Conservation (phyloP, 2,329 filamentous ascomycete genomes). For the Beauveria bassiana region DNA sequence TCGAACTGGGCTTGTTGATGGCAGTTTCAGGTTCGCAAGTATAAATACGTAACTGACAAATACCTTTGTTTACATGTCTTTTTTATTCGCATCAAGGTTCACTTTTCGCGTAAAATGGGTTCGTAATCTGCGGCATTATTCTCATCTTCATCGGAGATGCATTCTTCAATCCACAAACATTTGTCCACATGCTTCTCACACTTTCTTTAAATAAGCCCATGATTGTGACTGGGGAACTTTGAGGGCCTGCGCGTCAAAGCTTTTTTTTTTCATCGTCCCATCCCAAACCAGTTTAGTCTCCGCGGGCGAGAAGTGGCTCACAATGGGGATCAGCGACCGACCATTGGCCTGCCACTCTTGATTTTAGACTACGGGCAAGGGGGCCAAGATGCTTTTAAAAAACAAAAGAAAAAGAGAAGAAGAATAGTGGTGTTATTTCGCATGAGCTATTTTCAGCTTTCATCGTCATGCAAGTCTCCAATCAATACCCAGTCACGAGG, state of each 20-base stretch:
- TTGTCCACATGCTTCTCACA: not conserved
- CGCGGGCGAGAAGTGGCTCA: not conserved
- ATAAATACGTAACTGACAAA: not conserved
- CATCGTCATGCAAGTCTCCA: not conserved
- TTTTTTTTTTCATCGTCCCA: not conserved
- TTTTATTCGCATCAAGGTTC: not conserved
- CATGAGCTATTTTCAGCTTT: not conserved
- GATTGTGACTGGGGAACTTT: too few species aligned
- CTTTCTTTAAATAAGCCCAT: not conserved
- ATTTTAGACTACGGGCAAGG: too few species aligned
- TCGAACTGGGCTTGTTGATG: too few species aligned
- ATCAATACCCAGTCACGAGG: not conserved
- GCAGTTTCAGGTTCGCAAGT: not conserved
- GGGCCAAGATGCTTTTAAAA: not conserved
- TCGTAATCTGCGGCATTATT: not conserved
- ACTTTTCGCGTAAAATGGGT: not conserved
- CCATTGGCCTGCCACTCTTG: not conserved
- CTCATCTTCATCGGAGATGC: not conserved
- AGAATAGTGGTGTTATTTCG: not conserved
- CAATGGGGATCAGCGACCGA: not conserved
- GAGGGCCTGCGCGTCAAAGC: not conserved
- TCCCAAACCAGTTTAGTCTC: constrained; percentile 3
- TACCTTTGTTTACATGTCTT: not conserved
- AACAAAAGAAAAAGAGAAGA: not conserved
- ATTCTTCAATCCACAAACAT: not conserved